phyloP scores from a whole-genome alignment of 441 rosid genomes.

The Syzygium syzygioides region DNA sequence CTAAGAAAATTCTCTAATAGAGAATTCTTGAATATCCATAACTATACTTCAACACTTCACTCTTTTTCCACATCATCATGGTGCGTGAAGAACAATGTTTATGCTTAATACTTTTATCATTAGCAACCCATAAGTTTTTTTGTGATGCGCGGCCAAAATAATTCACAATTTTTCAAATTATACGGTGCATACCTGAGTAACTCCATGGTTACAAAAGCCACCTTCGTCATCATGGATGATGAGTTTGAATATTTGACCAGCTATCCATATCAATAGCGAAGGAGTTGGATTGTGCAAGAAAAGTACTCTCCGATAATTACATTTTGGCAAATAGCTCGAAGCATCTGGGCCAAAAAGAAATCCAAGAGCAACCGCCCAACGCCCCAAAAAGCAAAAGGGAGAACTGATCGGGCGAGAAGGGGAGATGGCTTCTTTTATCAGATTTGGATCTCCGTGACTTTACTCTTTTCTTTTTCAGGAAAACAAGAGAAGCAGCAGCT shows the following conservation, averaged over 20 bases:
- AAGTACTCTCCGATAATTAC: neutral
- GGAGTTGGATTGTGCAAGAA: neutral
- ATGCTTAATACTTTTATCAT: neutral
- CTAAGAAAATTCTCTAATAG: neutral
- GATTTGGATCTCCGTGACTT: neutral
- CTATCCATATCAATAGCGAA: neutral
- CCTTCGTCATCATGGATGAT: neutral
- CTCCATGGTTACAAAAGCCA: neutral
- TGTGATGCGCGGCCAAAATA: neutral
- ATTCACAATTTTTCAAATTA: neutral
- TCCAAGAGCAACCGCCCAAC: neutral
- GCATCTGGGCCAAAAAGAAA: neutral
- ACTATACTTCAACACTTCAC: neutral
- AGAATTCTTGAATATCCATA: neutral
- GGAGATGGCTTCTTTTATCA: neutral
- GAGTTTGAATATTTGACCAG: neutral
- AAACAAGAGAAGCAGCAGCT: neutral
- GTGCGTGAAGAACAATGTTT: neutral
- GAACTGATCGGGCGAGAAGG: neutral
- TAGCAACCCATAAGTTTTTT: neutral
- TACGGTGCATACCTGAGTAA: neutral
- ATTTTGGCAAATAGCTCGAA: neutral
- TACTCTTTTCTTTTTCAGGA: neutral
- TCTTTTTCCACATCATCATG: neutral
- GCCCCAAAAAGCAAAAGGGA: neutral